A percentile compares a stretch with the other conserved stretches of the same genome.
These are phyloP conservation scores for Aureobasidium sp. DNA, from an alignment of 2,329 filamentous ascomycete genomes.

Conservation along the genomic window DNA sequence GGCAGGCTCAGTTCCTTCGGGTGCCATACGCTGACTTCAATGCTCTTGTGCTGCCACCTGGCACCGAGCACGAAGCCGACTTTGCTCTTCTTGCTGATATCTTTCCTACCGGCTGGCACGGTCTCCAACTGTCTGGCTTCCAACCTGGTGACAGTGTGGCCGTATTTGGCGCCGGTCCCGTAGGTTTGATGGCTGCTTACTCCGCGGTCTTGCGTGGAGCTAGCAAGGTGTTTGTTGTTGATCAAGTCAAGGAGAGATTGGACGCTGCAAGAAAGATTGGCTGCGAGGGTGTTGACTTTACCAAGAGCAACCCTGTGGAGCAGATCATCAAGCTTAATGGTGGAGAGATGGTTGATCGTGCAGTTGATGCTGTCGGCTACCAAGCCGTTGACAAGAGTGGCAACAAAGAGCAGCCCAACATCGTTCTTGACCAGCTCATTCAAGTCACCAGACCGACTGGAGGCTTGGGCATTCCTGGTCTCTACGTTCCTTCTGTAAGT, in stretches of 20 bases:
- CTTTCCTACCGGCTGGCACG: constrained; percentile 50
- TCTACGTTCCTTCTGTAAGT: constrained; percentile 34
- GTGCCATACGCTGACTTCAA: constrained; percentile 64
- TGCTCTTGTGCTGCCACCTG: constrained; percentile 52
- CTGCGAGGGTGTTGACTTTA: constrained; percentile 55
- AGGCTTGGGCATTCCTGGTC: constrained; percentile 54
- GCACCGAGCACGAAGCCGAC: constrained; percentile 55
- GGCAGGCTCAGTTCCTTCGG: constrained; percentile 57
- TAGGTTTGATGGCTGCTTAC: constrained; percentile 59
- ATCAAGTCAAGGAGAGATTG: constrained; percentile 54
- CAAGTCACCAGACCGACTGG: constrained; percentile 55
- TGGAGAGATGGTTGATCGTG: constrained; percentile 53
- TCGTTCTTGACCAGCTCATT: constrained; percentile 58
- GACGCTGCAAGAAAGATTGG: constrained; percentile 55
- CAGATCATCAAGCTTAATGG: constrained; percentile 53
- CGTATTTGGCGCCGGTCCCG: constrained; percentile 58
- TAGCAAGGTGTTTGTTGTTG: constrained; percentile 55
- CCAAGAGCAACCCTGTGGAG: constrained; percentile 51
- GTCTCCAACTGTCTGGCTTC: constrained; percentile 52
- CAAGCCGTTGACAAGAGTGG: constrained; percentile 52
- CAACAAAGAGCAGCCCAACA: constrained; percentile 54
- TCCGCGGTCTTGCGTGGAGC: constrained; percentile 55
- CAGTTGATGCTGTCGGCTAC: constrained; percentile 60
- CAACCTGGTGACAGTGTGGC: constrained; percentile 55
- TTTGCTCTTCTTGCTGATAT: constrained; percentile 48